phyloP scores from a whole-genome alignment of 2,329 filamentous ascomycete species.

The Trichophyton schoenleinii region DNA sequence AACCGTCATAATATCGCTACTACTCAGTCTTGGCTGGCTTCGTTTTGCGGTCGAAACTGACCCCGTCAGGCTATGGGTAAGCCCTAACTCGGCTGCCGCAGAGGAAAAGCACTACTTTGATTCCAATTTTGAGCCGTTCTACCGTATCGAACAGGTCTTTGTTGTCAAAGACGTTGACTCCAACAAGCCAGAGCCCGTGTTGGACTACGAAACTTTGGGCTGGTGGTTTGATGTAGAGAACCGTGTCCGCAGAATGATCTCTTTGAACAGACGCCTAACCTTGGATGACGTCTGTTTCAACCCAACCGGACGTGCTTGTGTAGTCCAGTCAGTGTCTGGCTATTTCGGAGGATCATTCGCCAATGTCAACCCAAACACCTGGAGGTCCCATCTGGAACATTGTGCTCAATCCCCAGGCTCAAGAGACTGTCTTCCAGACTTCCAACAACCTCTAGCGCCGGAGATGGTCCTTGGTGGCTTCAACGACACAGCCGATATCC shows the following conservation, averaged over 20 bases:
- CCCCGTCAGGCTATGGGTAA: slow-evolving; percentile 91
- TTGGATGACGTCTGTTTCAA: slow-evolving; percentile 88
- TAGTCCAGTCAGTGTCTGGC: slow-evolving; percentile 81
- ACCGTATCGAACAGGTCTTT: slow-evolving; percentile 85
- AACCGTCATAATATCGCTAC: slow-evolving; percentile 60
- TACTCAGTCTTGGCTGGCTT: slow-evolving; percentile 79
- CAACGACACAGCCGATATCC: slow-evolving; percentile 48
- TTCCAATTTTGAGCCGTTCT: slow-evolving; percentile 85
- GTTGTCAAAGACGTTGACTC: slow-evolving; percentile 71
- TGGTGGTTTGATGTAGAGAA: slow-evolving; percentile 94
- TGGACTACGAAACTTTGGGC: slow-evolving; percentile 73
- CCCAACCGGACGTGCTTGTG: slow-evolving; percentile 75
- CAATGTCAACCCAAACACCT: slow-evolving; percentile 51
- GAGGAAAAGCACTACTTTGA: slow-evolving; percentile 93
- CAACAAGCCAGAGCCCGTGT: slow-evolving; percentile 56
- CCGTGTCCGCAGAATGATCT: slow-evolving; percentile 59
- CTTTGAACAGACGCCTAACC: slow-evolving; percentile 52
- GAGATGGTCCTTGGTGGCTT: slow-evolving; percentile 79
- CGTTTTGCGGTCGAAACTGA: slow-evolving; percentile 82
- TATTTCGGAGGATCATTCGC: slow-evolving; percentile 64
- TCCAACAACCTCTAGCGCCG: slow-evolving; percentile 76
- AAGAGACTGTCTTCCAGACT: slow-evolving; percentile 65
- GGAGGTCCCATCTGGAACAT: slow-evolving; percentile 57
- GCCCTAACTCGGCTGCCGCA: slow-evolving; percentile 77
- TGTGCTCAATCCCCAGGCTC: slow-evolving; percentile 68